Conservation (phyloP, 1,284 basidiomycete genomes). For the Mixia osmundae region DNA sequence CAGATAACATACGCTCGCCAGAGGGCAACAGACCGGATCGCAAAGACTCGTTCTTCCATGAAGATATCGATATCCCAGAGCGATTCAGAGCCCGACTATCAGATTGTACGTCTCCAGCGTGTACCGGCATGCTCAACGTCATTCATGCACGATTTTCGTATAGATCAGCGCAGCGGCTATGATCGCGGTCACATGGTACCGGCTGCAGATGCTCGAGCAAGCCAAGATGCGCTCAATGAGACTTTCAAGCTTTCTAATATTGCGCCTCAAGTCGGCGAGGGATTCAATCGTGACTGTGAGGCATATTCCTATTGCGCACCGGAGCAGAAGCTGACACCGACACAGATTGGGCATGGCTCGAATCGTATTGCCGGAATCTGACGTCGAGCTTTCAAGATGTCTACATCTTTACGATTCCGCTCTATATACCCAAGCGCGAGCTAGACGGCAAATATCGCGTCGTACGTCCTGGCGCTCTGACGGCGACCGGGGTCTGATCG, state of each 20-base stretch:
- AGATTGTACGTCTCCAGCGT: constrained; percentile 35
- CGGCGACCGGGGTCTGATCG: not conserved
- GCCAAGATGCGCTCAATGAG: constrained; percentile 77
- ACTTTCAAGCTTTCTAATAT: constrained; percentile 91
- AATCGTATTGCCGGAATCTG: constrained; percentile 80
- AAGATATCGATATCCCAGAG: constrained; percentile 55
- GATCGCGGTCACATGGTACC: constrained; percentile 97
- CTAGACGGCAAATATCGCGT: constrained; percentile 83
- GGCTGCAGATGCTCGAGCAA: constrained; percentile 74
- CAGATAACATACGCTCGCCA: constrained; percentile 53
- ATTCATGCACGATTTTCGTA: constrained; percentile 56
- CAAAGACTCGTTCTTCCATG: constrained; percentile 54
- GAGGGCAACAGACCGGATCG: constrained; percentile 54
- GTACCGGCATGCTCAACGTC: constrained; percentile 59
- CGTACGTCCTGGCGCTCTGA: constrained; percentile 38
- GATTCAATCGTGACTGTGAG: constrained; percentile 89
- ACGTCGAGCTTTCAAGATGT: constrained; percentile 73
- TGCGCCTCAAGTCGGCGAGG: constrained; percentile 89
- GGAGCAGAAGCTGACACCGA: constrained; percentile 3
- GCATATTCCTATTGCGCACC: constrained; percentile 15
- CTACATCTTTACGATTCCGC: constrained; percentile 88
- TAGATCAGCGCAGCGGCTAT: constrained; percentile 83
- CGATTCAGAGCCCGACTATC: constrained; percentile 61
- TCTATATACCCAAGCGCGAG: constrained; percentile 74
- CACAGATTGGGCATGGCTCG: constrained; percentile 82